Percentiles rank a stretch among this genome's conserved stretches.
phyloP scores from a whole-genome alignment of 75 land plant genomes.

The Pinus tabuliformis region DNA sequence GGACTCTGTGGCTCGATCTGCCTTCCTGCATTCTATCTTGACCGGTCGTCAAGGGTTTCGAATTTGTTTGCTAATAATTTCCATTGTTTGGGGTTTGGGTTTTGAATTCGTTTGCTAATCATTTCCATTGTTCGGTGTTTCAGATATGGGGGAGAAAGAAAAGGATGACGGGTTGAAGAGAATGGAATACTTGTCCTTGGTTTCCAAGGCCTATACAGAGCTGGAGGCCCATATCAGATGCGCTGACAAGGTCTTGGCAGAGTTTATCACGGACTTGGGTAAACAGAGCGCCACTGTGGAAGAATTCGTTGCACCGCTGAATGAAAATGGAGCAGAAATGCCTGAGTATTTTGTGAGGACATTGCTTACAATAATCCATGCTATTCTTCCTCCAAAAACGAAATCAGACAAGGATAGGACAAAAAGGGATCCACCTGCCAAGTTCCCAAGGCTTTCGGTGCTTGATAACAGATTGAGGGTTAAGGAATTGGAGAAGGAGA shows the following conservation, averaged over 20 bases:
- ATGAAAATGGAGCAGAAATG: constrained; percentile 78
- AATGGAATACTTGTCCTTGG: constrained; percentile 83
- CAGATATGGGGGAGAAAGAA: background rate
- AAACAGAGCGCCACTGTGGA: constrained; percentile 48
- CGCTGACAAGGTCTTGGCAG: constrained; percentile 83
- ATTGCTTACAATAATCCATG: constrained; percentile 82
- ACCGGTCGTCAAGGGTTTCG: no score
- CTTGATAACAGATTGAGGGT: constrained; percentile 47
- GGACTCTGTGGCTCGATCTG: no score
- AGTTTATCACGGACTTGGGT: constrained; percentile 83
- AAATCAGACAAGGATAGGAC: constrained; percentile 1
- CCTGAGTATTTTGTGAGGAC: constrained; percentile 92
- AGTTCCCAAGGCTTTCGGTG: constrained; percentile 45
- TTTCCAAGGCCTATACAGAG: constrained; percentile 86
- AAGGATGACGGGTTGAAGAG: constrained; percentile 47
- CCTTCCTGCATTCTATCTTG: no score
- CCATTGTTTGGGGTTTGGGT: no score
- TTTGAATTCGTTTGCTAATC: no score
- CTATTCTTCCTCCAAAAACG: constrained; percentile 70
- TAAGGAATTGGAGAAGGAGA: constrained; percentile 60
- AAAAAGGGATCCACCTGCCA: constrained; percentile 10
- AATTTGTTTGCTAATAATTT: no score
- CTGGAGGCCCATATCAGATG: constrained; percentile 77
- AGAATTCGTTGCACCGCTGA: constrained; percentile 54
- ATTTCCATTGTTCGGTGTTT: no score